Conservation (phyloP, 768 basidiomycete genomes). For the Termitomyces sp. region DNA sequence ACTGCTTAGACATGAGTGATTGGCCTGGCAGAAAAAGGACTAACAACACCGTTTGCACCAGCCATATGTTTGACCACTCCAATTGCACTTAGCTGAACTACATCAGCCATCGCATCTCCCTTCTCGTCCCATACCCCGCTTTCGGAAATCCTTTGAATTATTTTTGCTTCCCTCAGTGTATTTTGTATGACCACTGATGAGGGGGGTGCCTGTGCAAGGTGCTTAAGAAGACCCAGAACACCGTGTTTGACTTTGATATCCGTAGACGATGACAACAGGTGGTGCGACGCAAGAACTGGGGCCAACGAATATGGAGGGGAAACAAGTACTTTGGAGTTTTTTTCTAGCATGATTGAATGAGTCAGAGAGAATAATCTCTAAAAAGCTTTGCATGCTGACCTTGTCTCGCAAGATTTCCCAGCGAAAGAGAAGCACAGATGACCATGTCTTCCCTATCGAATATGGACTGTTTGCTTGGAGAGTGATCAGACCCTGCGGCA, state of each 20-base stretch:
- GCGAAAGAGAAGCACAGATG: slow-evolving; percentile 77
- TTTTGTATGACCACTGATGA: slow-evolving; percentile 45
- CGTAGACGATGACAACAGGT: slow-evolving; percentile 48
- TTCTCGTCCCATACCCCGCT: slow-evolving; percentile 71
- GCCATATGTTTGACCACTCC: slow-evolving; percentile 90
- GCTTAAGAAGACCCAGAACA: slow-evolving; percentile 81
- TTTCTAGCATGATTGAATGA: slow-evolving; percentile 37
- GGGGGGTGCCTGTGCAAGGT: slow-evolving; percentile 71
- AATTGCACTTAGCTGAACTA: slow-evolving; percentile 85
- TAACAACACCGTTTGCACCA: slow-evolving; percentile 59
- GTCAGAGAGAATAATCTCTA: background rate
- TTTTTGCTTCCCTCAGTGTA: slow-evolving; percentile 54
- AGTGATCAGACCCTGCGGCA: slow-evolving; percentile 24
- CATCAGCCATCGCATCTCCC: slow-evolving; percentile 76
- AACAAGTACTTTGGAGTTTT: slow-evolving; percentile 56
- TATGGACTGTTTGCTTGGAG: slow-evolving; percentile 16
- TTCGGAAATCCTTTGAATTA: slow-evolving; percentile 57
- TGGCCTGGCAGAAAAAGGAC: background rate
- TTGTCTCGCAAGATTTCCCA: slow-evolving; percentile 79
- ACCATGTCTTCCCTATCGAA: slow-evolving; percentile 64
- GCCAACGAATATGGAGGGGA: slow-evolving; percentile 66
- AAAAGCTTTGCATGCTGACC: slow-evolving; percentile 41
- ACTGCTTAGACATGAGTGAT: slow-evolving; percentile 22
- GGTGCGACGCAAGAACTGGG: slow-evolving; percentile 51
- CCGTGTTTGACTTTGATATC: slow-evolving; percentile 90